Evolutionary conservation across 23 red algal species (phyloP), one percentile per base, ranked within the genome.

Genomic region (Gracilaria gracilis): DNA sequence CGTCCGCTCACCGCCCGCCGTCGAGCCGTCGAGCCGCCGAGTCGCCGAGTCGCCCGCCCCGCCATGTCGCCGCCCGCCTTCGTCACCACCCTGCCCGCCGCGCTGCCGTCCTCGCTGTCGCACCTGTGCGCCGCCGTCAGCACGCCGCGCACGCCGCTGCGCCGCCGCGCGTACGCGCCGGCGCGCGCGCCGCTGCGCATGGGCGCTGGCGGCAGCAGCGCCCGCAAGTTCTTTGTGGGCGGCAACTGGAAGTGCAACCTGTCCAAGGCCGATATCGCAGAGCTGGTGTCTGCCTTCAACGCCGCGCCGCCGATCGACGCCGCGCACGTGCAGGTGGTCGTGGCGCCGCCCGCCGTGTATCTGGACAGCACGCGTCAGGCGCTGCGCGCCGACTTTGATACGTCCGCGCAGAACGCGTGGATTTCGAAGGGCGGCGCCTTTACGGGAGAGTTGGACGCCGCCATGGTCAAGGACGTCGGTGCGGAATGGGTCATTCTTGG

Each of bases 181-280:
- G 11, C 75, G 51, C 75, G 24, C 75, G 28, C 20, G 9, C 47
- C 35, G 75, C 64, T n/a, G 75, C 32, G 5, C 40, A 79, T 79
- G 75, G 15, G 47, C 79, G 58, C 36, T 28, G 53, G 53, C 28
- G 42, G 42, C 42, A 11, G 42, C 42, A 4, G 42, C 42, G 42
- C 5, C 42, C 42, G 42, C 42, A 46, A 46, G 42, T 98, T 98
- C 64, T 87, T 98, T 37, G 93, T 98, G 36, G 97, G 97, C 47
- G 97, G 97, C 1, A 98, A 98, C 90, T 98, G 97, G 97, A 98
- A 98, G 78, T 98, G 97, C 71, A 98, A 98, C 76, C 80, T 93
- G 28, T 77, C 24, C 23, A 98, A 96, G 81, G 37, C 82, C n/a
- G 59, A 46, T 36, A 95, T 98, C 44, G 46, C 73, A 7, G 71